These are phyloP conservation scores for Penicillium macrosclerotiorum DNA, from an alignment of 495 filamentous ascomycete species.

Conservation along the genomic window DNA sequence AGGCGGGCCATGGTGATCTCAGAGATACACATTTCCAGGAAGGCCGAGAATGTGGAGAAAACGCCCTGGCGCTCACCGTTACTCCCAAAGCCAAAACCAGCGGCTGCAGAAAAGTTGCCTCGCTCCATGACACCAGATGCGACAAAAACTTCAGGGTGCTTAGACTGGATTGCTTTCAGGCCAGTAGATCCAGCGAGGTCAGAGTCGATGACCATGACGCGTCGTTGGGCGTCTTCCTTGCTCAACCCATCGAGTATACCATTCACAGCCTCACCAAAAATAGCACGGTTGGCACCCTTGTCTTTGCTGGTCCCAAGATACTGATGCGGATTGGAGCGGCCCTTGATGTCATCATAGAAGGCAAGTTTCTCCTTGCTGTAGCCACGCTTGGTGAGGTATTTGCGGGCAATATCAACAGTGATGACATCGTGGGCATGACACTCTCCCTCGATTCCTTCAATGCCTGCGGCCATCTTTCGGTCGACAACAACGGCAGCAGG, in stretches of 20 bases:
- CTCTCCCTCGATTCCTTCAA: slow-evolving; percentile 35
- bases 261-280: slow-evolving; percentile 42
- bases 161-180: slow-evolving; percentile 31
- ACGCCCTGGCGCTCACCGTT: slow-evolving; percentile 39
- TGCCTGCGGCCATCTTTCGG: slow-evolving; percentile 37
- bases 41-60: slow-evolving; percentile 42
- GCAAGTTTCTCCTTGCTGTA: slow-evolving; percentile 34
- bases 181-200: slow-evolving; percentile 42
- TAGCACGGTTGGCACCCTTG: slow-evolving; percentile 34
- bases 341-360: slow-evolving; percentile 42
- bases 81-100: slow-evolving; percentile 41
- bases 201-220: slow-evolving; percentile 45
- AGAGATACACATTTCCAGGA: slow-evolving; percentile 42
- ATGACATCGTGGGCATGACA: slow-evolving; percentile 38
- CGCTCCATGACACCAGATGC: slow-evolving; percentile 42
- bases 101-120: slow-evolving; percentile 41
- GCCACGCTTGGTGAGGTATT: slow-evolving; percentile 39
- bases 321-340: slow-evolving; percentile 32
- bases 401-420: slow-evolving; percentile 36
- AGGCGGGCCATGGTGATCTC: slow-evolving; percentile 44
- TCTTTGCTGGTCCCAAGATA: slow-evolving; percentile 35
- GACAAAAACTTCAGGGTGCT: slow-evolving; percentile 37
- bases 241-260: slow-evolving; percentile 34
- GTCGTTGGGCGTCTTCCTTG: slow-evolving; percentile 36
- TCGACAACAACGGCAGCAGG: slow-evolving; percentile 36